phyloP scores from a whole-genome alignment of 805 yeast species.

The Jamesozyma rosinii region DNA sequence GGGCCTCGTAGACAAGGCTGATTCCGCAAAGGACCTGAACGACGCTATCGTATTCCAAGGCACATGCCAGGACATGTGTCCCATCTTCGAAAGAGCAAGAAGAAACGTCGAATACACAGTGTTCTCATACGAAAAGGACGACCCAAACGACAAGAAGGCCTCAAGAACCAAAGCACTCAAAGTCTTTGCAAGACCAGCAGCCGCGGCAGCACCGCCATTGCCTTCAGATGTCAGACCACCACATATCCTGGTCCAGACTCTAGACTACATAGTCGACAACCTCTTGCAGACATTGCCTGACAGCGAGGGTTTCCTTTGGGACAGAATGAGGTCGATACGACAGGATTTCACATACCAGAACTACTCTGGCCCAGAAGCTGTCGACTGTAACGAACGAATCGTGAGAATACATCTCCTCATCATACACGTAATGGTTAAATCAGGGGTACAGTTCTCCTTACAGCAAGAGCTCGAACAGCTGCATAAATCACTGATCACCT shows the following conservation, averaged over 20 bases:
- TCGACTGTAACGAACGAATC: constrained; percentile 84
- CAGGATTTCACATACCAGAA: constrained; percentile 96
- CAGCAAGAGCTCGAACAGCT: constrained; percentile 95
- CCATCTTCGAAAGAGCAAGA: constrained; percentile 81
- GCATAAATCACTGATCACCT: constrained; percentile 80
- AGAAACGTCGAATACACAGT: constrained; percentile 83
- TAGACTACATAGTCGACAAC: constrained; percentile 61
- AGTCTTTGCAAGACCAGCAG: constrained; percentile 93
- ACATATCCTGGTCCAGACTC: constrained; percentile 50
- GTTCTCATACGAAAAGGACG: constrained; percentile 64
- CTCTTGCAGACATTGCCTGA: constrained; percentile 64
- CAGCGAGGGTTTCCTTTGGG: constrained; percentile 90
- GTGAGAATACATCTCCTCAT: constrained; percentile 79
- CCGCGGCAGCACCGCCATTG: constrained; percentile 95
- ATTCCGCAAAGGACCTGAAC: constrained; percentile 66
- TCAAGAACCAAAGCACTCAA: constrained; percentile 61
- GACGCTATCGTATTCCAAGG: constrained; percentile 88
- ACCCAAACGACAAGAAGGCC: constrained; percentile 43
- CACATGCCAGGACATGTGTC: constrained; percentile 90
- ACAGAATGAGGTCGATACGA: constrained; percentile 89
- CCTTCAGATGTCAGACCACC: constrained; percentile 98
- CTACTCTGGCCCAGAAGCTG: constrained; percentile 85
- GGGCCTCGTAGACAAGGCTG: constrained; percentile 83
- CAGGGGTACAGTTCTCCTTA: constrained; percentile 64
- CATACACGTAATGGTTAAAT: constrained; percentile 76